Conservation (phyloP, 2,329 filamentous ascomycete species). For the Polytolypa hystricis region DNA sequence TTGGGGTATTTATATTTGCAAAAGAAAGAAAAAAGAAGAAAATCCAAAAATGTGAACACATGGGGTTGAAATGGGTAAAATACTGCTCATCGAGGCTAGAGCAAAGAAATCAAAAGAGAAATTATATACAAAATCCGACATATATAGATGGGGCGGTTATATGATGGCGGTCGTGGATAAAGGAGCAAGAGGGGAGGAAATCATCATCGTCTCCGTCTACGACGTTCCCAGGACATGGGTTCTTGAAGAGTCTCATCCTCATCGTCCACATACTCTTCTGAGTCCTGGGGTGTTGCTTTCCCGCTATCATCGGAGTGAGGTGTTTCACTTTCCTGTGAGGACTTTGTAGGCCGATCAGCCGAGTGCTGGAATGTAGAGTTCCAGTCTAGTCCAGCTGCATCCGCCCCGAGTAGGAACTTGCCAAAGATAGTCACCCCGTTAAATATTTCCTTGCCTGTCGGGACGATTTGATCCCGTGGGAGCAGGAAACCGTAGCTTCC, state of each 20-base stretch:
- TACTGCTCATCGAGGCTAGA: no score
- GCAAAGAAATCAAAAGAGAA: no score
- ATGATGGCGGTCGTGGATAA: slow-evolving; percentile 25
- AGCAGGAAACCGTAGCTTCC: slow-evolving; percentile 90
- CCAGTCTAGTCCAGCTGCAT: slow-evolving; percentile 6
- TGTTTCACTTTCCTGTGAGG: neutral
- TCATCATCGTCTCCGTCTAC: neutral
- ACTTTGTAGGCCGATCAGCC: neutral
- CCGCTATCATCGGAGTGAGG: neutral
- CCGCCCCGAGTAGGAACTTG: slow-evolving; percentile 42
- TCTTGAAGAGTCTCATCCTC: neutral
- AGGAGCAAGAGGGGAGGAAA: slow-evolving; percentile 14
- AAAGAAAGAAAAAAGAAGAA: no score
- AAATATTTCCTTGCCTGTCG: slow-evolving; percentile 78
- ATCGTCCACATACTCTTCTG: neutral
- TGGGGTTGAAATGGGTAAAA: no score
- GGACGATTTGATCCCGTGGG: slow-evolving; percentile 74
- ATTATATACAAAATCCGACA: no score
- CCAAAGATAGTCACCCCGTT: slow-evolving; percentile 76
- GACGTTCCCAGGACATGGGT: neutral
- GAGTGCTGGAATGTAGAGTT: slow-evolving; percentile 8
- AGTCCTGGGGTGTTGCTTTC: neutral
- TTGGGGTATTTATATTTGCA: no score
- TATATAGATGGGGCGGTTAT: no score
- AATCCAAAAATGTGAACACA: no score